phyloP scores from a whole-genome alignment of 1,284 basidiomycete genomes.

The Puccinia triticina region DNA sequence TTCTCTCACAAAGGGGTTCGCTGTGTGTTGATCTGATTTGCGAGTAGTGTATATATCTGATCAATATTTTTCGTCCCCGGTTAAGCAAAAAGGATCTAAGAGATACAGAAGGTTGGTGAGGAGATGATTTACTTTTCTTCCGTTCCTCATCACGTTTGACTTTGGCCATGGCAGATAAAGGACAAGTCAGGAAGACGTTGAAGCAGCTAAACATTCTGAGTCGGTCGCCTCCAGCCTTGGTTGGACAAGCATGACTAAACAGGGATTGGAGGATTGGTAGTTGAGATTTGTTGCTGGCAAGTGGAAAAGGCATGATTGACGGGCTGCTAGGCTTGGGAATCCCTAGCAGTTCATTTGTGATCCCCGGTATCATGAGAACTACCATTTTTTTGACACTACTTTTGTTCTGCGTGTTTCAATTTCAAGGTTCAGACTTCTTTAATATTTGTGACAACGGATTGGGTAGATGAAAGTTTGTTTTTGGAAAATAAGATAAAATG shows the following conservation, averaged over 20 bases:
- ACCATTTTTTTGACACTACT: conserved; percentile 75
- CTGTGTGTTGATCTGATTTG: conserved; percentile 50
- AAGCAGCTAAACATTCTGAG: conserved; percentile 82
- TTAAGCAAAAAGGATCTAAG: background rate
- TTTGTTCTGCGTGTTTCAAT: conserved; percentile 66
- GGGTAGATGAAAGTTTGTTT: background rate
- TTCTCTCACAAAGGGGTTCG: background rate
- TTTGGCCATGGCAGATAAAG: conserved; percentile 76
- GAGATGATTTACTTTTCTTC: conserved; percentile 53
- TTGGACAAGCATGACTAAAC: conserved; percentile 87
- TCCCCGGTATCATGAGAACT: conserved; percentile 75
- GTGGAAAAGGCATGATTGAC: conserved; percentile 65
- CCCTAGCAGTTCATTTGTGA: conserved; percentile 71
- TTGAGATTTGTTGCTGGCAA: conserved; percentile 58
- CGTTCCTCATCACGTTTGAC: conserved; percentile 65
- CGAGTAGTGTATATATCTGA: background rate
- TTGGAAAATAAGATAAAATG: background rate
- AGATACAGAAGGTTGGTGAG: background rate
- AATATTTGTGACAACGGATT: background rate
- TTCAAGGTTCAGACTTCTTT: background rate
- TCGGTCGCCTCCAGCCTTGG: conserved; percentile 81
- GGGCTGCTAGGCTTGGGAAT: conserved; percentile 67
- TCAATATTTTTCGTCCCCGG: background rate
- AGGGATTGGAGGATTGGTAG: conserved; percentile 77
- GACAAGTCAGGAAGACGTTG: conserved; percentile 75